Percentiles rank a stretch among this genome's conserved stretches.
These are phyloP conservation scores for Abrus pulchellus DNA, from an alignment of 306 rosid species.

Conservation along the genomic window DNA sequence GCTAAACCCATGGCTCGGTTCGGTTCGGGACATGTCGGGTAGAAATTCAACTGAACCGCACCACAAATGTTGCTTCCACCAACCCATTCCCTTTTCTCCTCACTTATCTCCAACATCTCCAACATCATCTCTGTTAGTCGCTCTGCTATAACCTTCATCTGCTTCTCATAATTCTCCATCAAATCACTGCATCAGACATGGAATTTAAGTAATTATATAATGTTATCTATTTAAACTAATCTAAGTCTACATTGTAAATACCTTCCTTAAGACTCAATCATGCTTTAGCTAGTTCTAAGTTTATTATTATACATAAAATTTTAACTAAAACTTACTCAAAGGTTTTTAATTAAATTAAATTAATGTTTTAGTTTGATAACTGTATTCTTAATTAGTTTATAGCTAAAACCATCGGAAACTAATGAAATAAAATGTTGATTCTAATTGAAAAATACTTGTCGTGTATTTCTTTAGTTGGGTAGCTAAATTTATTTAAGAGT, in stretches of 20 bases:
- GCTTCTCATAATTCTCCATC: constrained; percentile 64
- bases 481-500: not conserved
- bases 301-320: no score
- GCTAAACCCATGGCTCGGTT: constrained; percentile 76
- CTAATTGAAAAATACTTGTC: not conserved
- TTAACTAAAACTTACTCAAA: no score
- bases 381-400: no score
- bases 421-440: no score
- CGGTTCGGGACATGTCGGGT: constrained; percentile 79
- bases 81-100: constrained; percentile 52
- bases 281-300: no score
- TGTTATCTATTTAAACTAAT: no score
- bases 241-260: no score
- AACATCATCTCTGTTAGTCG: constrained; percentile 50
- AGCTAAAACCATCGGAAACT: no score
- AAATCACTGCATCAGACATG: constrained; percentile 51
- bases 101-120: constrained; percentile 36
- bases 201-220: not conserved
- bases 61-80: not conserved
- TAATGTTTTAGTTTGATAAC: no score
- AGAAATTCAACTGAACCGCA: constrained; percentile 73
- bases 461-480: not conserved
- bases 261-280: no score
- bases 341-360: no score
- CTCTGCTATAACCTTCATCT: constrained; percentile 66